These are phyloP conservation scores for Termitomyces sp. DNA, from an alignment of 768 basidiomycete genomes.

Conservation along the genomic window DNA sequence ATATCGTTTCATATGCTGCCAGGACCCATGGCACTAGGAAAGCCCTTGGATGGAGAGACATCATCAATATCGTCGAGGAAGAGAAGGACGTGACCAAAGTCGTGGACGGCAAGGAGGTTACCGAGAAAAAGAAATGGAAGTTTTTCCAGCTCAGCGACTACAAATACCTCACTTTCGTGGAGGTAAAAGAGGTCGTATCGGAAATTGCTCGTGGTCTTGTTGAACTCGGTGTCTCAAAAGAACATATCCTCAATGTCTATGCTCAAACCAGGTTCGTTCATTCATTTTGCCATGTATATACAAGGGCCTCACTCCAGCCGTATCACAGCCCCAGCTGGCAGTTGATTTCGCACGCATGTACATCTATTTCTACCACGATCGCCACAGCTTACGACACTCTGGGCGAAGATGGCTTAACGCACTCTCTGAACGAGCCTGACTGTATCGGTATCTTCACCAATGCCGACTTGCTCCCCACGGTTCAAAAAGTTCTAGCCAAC, in stretches of 20 bases:
- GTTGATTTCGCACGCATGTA: conserved; percentile 79
- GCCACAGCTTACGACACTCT: conserved; percentile 97
- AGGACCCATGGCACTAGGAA: conserved; percentile 72
- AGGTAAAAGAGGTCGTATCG: conserved; percentile 61
- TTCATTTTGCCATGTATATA: neutral
- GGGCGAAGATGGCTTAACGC: conserved; percentile 81
- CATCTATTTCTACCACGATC: conserved; percentile 72
- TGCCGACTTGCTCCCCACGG: conserved; percentile 79
- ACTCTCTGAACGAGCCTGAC: conserved; percentile 83
- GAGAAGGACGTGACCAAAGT: conserved; percentile 86
- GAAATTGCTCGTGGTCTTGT: conserved; percentile 72
- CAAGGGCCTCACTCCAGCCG: conserved; percentile 5
- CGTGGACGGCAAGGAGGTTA: conserved; percentile 78
- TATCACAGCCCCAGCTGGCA: conserved; percentile 77
- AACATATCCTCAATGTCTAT: conserved; percentile 88
- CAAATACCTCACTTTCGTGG: conserved; percentile 73
- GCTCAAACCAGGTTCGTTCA: conserved; percentile 70
- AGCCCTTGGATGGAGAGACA: conserved; percentile 78
- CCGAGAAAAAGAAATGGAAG: conserved; percentile 93
- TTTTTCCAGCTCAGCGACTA: conserved; percentile 91
- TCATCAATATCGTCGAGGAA: conserved; percentile 72
- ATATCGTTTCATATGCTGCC: conserved; percentile 72
- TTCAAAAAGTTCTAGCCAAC: conserved; percentile 66
- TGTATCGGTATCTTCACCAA: conserved; percentile 90
- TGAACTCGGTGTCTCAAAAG: conserved; percentile 62